phyloP scores from a whole-genome alignment of 768 basidiomycete species.

The Tubosaeta sp. region DNA sequence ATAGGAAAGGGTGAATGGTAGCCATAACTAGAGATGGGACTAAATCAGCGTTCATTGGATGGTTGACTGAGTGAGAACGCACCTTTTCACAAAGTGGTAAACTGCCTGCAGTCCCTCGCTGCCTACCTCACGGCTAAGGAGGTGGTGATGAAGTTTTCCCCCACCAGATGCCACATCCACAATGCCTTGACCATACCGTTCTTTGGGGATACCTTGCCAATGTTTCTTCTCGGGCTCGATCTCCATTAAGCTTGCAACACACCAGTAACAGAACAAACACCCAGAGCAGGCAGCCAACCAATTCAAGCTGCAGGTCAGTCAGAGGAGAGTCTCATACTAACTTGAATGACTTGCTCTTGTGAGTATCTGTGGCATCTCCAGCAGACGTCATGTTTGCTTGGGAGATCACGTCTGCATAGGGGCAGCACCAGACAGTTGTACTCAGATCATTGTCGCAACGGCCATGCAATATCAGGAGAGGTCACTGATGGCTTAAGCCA shows the following conservation, averaged over 20 bases:
- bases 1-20: slow-evolving; percentile 83
- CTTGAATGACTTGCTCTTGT: slow-evolving; percentile 37
- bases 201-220: slow-evolving; percentile 84
- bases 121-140: slow-evolving; percentile 80
- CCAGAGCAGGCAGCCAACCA: slow-evolving; percentile 64
- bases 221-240: slow-evolving; percentile 89
- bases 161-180: slow-evolving; percentile 89
- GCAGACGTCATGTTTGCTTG: slow-evolving; percentile 36
- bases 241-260: slow-evolving; percentile 71
- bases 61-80: slow-evolving; percentile 18
- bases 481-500: slow-evolving; percentile 97
- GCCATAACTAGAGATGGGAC: slow-evolving; percentile 61
- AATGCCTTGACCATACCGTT: slow-evolving; percentile 90
- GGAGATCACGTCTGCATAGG: slow-evolving; percentile 58
- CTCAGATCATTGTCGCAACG: slow-evolving; percentile 77
- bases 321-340: slow-evolving; percentile 32
- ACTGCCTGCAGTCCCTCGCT: slow-evolving; percentile 79
- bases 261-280: slow-evolving; percentile 85
- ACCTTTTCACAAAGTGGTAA: slow-evolving; percentile 97
- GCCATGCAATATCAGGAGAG: slow-evolving; percentile 93
- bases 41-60: slow-evolving; percentile 2
- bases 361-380: slow-evolving; percentile 16
- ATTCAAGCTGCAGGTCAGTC: slow-evolving; percentile 51
- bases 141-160: slow-evolving; percentile 90
- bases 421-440: slow-evolving; percentile 36